Conservation (phyloP, 305 asterid genomes). For the Solanum hybrid region DNA sequence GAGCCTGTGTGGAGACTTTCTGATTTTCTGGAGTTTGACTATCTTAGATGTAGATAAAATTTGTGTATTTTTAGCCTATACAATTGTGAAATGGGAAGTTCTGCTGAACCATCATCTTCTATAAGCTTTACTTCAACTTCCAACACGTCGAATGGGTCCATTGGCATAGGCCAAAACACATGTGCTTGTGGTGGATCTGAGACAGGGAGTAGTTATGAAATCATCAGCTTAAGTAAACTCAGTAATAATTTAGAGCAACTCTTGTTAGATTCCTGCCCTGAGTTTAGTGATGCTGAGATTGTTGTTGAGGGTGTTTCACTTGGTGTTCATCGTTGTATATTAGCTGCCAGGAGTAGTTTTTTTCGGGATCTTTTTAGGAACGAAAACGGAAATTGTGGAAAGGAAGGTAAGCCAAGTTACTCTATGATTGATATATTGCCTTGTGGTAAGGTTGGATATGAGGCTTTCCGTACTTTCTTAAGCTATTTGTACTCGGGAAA, state of each 20-base stretch:
- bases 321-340: slow-evolving; percentile 53
- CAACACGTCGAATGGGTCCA: slow-evolving; percentile 39
- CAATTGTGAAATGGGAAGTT: slow-evolving; percentile 34
- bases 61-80: slow-evolving; percentile 2
- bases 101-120: slow-evolving; percentile 54
- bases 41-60: background rate
- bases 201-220: background rate
- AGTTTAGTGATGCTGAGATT: slow-evolving; percentile 42
- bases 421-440: slow-evolving; percentile 40
- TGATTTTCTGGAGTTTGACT: background rate
- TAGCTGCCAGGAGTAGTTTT: slow-evolving; percentile 50
- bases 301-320: slow-evolving; percentile 37
- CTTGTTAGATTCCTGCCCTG: background rate
- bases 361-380: slow-evolving; percentile 32
- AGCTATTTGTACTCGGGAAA: slow-evolving; percentile 56
- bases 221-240: slow-evolving; percentile 5
- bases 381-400: slow-evolving; percentile 22
- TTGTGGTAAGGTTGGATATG: slow-evolving; percentile 52
- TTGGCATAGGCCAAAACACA: slow-evolving; percentile 7
- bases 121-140: slow-evolving; percentile 49
- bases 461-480: slow-evolving; percentile 44
- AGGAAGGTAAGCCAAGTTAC: slow-evolving; percentile 36
- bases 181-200: slow-evolving; percentile 8
- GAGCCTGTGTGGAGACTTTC: background rate
- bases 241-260: slow-evolving; percentile 7